Base-by-base conservation (phyloP, 805 yeast species). In the Candida yuanshanica region DNA sequence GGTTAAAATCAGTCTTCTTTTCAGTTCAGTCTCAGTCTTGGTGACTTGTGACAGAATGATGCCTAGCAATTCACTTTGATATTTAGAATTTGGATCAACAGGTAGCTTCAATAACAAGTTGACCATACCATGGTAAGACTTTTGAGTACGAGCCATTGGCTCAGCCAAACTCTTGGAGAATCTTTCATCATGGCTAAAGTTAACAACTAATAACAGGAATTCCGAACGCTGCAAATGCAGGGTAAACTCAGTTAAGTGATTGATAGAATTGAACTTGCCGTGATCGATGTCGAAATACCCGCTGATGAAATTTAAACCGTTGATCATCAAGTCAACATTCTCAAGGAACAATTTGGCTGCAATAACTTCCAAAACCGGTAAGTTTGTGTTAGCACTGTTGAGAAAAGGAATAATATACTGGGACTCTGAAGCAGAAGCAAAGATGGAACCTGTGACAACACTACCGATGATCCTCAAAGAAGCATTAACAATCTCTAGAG, bases 191-290 rank as follows among this genome's bases (percentile, higher is more conserved):
- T 68, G 71, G 11, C 64, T 54, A 43, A 70, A 49, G 34, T 61
- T 65, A 7, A 67, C 71, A 22, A 73, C 52, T 21, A 71, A 65
- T 22, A 69, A 58, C 47, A 72, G 69, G 47, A 74, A 72, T 16
- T 69, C 69, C 9, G 67, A 69, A 45, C 66, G 70, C 49, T 71
- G 71, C 44, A 77, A 63, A 46, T 72, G 65, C 21, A 70, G 70
- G 6, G 72, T 63, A 35, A 74, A 60, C 10, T 70, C 63, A 23
- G 74, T 64, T 36, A 75, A 40, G 32, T 50, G 56, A 11, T 47
- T 51, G 7, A 49, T 41, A 11, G 58, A 48, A 33, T 49, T 45
- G 13, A 53, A 37, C 6, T 43, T 27, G 7, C 39, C 20, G 31
- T 55, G 59, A 32, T 50, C 51, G 16, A 50, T 34, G 7, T 38